Evolutionary conservation across 164 flowering plant species (phyloP).

Genomic region (Buxus sempervirens): DNA sequence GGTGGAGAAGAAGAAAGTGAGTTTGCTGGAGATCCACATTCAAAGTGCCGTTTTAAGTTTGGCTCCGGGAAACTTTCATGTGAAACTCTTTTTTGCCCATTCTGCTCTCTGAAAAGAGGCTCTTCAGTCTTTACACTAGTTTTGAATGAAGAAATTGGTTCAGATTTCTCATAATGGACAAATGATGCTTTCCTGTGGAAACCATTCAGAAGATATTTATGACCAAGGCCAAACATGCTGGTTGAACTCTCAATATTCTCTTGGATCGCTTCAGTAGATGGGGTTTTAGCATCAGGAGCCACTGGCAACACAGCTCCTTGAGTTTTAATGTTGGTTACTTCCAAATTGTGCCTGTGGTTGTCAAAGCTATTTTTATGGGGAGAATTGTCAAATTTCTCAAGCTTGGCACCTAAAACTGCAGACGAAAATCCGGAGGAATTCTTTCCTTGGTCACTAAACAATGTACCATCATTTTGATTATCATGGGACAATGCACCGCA

Average conservation of each 20-base stretch:
- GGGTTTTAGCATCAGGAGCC: constrained; percentile 15
- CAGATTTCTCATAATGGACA: constrained; percentile 23
- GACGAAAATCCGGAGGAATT: constrained; percentile 9
- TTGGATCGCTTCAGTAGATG: constrained; percentile 17
- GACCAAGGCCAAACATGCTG: constrained; percentile 32
- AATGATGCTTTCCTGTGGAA: constrained; percentile 37
- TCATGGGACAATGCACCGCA: constrained; percentile 15
- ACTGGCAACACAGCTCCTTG: constrained; percentile 19
- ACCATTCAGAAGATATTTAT: constrained; percentile 38
- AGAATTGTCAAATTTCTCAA: constrained; percentile 20
- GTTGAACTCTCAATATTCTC: constrained; percentile 31
- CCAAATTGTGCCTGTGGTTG: constrained; percentile 4
- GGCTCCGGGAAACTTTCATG: constrained; percentile 24
- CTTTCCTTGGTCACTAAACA: not conserved
- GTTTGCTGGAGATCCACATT: constrained; percentile 28
- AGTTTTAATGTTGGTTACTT: constrained; percentile 8
- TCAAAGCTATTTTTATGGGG: constrained; percentile 6
- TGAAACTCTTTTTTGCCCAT: constrained; percentile 8
- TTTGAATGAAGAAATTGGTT: constrained; percentile 18
- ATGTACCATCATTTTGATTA: constrained; percentile 21
- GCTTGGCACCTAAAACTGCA: constrained; percentile 22
- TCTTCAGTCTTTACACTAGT: constrained; percentile 22
- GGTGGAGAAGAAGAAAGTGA: constrained; percentile 75
- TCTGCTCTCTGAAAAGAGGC: constrained; percentile 11
- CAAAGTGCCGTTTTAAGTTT: constrained; percentile 24